Conservation (phyloP, 202 grass and related monocot genomes). For the Cymbopogon flexuosus region DNA sequence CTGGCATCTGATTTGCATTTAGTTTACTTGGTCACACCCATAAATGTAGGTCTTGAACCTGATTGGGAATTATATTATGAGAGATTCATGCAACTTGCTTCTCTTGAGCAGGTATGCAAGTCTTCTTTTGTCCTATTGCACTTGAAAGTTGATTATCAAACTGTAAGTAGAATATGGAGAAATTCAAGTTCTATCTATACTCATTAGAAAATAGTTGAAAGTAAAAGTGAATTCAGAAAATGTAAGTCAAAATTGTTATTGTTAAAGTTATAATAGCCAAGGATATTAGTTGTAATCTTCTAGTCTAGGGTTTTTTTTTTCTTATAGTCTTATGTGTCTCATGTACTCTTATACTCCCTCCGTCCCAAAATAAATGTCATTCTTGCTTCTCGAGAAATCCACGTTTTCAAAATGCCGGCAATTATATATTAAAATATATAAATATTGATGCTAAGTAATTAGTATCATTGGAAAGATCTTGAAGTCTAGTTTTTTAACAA, state of each 20-base stretch:
- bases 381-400: too few relatives aligned
- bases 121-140: slow-evolving; percentile 25
- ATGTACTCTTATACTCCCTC: background rate
- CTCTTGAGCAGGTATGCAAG: slow-evolving; percentile 72
- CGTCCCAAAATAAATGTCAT: too few relatives aligned
- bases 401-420: too few relatives aligned
- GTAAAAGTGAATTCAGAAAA: background rate
- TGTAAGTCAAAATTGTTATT: background rate
- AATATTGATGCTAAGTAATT: too few relatives aligned
- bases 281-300: too few relatives aligned
- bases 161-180: background rate
- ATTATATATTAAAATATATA: too few relatives aligned
- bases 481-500: too few relatives aligned
- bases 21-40: slow-evolving; percentile 88
- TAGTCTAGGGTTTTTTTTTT: background rate
- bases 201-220: slow-evolving; percentile 4
- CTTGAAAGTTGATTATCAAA: slow-evolving; percentile 2
- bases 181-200: slow-evolving; percentile 8
- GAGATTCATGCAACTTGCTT: slow-evolving; percentile 86
- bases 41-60: slow-evolving; percentile 91
- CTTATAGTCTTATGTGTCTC: background rate
- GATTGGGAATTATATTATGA: slow-evolving; percentile 98
- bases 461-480: too few relatives aligned
- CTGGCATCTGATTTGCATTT: slow-evolving; percentile 95
- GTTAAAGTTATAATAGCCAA: background rate